Evolutionary conservation across 495 filamentous ascomycete genomes (phyloP).

Genomic region (Annulohypoxylon nitens): DNA sequence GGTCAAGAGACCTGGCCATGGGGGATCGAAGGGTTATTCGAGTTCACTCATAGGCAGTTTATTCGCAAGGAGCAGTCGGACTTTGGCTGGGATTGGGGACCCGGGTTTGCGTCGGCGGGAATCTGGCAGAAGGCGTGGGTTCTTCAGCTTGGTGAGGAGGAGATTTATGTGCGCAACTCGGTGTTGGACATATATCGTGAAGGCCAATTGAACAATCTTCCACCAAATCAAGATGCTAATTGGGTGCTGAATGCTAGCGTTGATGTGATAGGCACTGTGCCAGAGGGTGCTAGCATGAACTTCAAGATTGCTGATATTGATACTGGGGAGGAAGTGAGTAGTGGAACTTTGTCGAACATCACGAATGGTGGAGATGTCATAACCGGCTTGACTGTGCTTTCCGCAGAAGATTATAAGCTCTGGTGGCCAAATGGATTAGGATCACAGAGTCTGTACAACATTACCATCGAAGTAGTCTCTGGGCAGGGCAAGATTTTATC

Average conservation of each 20-base stretch:
- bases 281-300: conserved; percentile 60
- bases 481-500: conserved; percentile 54
- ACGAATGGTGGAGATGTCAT: conserved; percentile 62
- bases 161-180: conserved; percentile 69
- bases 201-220: conserved; percentile 71
- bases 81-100: conserved; percentile 81
- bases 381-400: conserved; percentile 64
- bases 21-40: conserved; percentile 61
- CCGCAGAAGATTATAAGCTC: conserved; percentile 62
- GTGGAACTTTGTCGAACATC: conserved; percentile 59
- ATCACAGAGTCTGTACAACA: conserved; percentile 70
- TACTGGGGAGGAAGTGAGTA: conserved; percentile 61
- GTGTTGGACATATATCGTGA: conserved; percentile 71
- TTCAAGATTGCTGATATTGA: conserved; percentile 68
- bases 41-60: conserved; percentile 70
- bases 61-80: conserved; percentile 79
- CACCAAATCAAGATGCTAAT: conserved; percentile 69
- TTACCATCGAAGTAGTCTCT: conserved; percentile 64
- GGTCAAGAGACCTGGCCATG: conserved; percentile 67
- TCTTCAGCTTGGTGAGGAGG: conserved; percentile 63
- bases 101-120: conserved; percentile 74
- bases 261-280: conserved; percentile 70
- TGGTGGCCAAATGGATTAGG: conserved; percentile 76
- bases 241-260: conserved; percentile 80
- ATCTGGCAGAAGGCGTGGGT: conserved; percentile 74